Base-by-base conservation (phyloP, 495 filamentous ascomycete species). In the Hypoxylon perforatum region DNA sequence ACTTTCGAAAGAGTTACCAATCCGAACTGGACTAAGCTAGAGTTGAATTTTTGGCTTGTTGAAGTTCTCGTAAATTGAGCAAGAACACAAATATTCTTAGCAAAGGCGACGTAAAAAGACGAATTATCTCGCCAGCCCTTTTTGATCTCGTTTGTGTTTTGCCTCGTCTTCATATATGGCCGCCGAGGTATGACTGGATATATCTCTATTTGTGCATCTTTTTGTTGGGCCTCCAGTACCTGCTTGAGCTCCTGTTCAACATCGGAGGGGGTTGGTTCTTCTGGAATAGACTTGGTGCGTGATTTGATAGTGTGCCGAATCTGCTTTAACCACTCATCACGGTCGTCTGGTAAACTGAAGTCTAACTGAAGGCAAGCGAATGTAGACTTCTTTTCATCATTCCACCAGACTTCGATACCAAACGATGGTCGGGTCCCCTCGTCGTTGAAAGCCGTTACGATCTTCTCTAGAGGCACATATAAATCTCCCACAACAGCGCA, bases 361-460 rank as follows among this genome's bases (percentile, higher is more conserved):
- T 91, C 91, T 68, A 96, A 84, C 45, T 87, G 86, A 2, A 77
- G 62, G 38, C 75, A 76, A 48, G 61, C 55, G 50, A 77, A 81
- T n/a, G 67, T 87, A 80, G 38, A 86, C 81, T 61, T 86, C 81
- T 73, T 87, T 76, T 14, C 81, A 81, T 61, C 89, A 86, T 60
- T 92, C 91, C 78, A 96, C 91, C 78, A 96, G 63, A 97, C 83
- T 69, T 97, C 92, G 52, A 95, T 86, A 12, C 89, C 91, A 59
- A 92, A 92, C 17, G 90, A 90, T 2, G 92, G 87, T 48, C 88
- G 82, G 4, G 87, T 88, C 74, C 93, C 91, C 63, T 96, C 92
- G n/a, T 92, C 77, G 47, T 86, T 86, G 73, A 92, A 91, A 4
- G 91, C 87, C 0, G 92, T 89, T 23, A 96, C 86, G 45, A 97